These are phyloP conservation scores for Allium fistulosum DNA, from an alignment of 106 monocot species.

Conservation along the genomic window DNA sequence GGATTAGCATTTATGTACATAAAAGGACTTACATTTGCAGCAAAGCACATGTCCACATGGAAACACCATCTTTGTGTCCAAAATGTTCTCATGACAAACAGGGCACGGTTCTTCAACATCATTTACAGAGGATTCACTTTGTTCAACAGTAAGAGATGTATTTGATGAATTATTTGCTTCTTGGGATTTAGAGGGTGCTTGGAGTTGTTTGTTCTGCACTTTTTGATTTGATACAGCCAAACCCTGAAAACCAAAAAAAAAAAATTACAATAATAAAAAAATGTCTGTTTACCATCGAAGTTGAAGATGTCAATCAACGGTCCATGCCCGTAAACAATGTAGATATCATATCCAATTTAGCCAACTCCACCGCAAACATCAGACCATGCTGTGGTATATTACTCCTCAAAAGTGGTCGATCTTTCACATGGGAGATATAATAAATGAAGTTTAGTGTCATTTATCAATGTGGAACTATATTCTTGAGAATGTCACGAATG, in stretches of 20 bases:
- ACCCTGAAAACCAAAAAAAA: constrained; percentile 34
- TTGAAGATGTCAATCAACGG: background rate
- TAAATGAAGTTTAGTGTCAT: too few species aligned
- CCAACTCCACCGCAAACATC: too few species aligned
- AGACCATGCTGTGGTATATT: too few species aligned
- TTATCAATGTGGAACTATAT: too few species aligned
- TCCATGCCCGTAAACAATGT: too few species aligned
- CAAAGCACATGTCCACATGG: constrained; percentile 93
- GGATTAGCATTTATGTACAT: too few species aligned
- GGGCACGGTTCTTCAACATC: constrained; percentile 66
- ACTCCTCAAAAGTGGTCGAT: too few species aligned
- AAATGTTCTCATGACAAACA: constrained; percentile 80
- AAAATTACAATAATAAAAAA: too few species aligned
- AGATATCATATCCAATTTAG: too few species aligned
- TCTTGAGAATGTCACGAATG: too few species aligned
- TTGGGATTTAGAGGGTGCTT: constrained; percentile 8
- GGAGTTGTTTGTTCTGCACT: constrained; percentile 6
- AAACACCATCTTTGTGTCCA: constrained; percentile 85
- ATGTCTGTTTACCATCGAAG: background rate
- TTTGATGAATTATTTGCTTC: constrained; percentile 19
- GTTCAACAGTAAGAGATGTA: constrained; percentile 13
- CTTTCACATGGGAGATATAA: too few species aligned
- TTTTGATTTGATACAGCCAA: constrained; percentile 51
- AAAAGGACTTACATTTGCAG: constrained; percentile 78
- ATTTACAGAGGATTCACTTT: constrained; percentile 11